Percentiles rank a stretch among this genome's conserved stretches.
These are phyloP conservation scores for Magnolia changhungtana DNA, from an alignment of 164 flowering plant species.

Conservation along the genomic window DNA sequence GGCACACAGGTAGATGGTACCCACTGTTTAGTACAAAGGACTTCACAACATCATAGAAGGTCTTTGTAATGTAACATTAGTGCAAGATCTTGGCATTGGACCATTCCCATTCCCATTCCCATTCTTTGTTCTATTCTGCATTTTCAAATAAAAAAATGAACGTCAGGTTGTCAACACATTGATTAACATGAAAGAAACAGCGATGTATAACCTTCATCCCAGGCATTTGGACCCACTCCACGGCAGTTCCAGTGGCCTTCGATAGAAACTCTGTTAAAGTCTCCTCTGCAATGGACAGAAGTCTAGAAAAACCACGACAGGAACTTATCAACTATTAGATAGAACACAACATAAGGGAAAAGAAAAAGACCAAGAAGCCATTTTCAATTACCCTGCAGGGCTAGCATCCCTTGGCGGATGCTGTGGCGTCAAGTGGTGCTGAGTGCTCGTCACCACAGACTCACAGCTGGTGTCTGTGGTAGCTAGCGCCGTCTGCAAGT, in stretches of 20 bases:
- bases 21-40: too few relatives aligned
- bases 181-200: conserved; percentile 10
- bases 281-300: conserved; percentile 93
- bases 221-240: conserved; percentile 98
- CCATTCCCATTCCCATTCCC: not conserved
- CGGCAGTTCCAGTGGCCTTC: conserved; percentile 97
- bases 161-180: not conserved
- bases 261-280: conserved; percentile 96
- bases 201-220: conserved; percentile 74
- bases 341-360: not conserved
- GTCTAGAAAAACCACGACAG: conserved; percentile 46
- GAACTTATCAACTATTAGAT: not conserved
- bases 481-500: conserved; percentile 59
- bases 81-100: too few relatives aligned
- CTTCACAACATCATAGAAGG: too few relatives aligned
- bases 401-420: conserved; percentile 97
- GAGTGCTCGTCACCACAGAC: conserved; percentile 93
- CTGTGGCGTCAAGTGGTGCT: conserved; percentile 79
- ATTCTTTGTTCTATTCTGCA: not conserved
- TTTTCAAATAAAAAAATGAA: not conserved
- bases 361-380: conserved; percentile 8
- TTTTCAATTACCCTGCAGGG: conserved; percentile 84
- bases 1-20: too few relatives aligned
- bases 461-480: conserved; percentile 89
- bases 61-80: too few relatives aligned